These are phyloP conservation scores for Didymella arachidicola DNA, from an alignment of 2,329 filamentous ascomycete species.

Conservation along the genomic window DNA sequence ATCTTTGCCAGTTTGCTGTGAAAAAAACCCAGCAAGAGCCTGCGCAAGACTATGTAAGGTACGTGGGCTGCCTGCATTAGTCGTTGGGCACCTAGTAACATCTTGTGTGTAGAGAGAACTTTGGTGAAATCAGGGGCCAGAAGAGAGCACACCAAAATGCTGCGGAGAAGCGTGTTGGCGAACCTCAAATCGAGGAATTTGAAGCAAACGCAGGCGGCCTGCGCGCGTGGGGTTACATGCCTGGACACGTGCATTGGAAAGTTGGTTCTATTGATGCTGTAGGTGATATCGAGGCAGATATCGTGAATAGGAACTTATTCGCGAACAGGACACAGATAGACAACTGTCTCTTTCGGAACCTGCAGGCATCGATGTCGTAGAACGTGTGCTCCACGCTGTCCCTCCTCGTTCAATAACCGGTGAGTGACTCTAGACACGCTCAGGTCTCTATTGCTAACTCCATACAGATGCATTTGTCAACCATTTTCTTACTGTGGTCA, in stretches of 20 bases:
- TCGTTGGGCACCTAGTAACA: slow-evolving; percentile 14
- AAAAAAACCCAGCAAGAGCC: slow-evolving; percentile 43
- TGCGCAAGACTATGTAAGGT: slow-evolving; percentile 30
- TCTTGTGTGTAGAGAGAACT: slow-evolving; percentile 24
- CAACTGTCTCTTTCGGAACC: slow-evolving; percentile 23
- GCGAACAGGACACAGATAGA: slow-evolving; percentile 5
- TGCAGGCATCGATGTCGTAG: slow-evolving; percentile 40
- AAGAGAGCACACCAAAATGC: slow-evolving; percentile 33
- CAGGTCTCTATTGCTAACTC: slow-evolving; percentile 11
- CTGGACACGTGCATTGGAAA: slow-evolving; percentile 46
- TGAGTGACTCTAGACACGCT: slow-evolving; percentile 10
- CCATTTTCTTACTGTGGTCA: slow-evolving; percentile 56
- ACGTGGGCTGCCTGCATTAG: slow-evolving; percentile 14
- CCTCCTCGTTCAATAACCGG: slow-evolving; percentile 46
- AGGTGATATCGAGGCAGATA: neutral
- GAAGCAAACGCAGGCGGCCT: slow-evolving; percentile 38
- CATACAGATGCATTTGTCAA: slow-evolving; percentile 56
- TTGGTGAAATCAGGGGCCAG: slow-evolving; percentile 25
- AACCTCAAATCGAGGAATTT: slow-evolving; percentile 11
- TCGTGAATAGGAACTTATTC: neutral
- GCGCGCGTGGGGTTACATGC: slow-evolving; percentile 49
- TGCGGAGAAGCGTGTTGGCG: slow-evolving; percentile 11
- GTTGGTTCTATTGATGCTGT: slow-evolving; percentile 34
- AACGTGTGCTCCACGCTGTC: slow-evolving; percentile 43
- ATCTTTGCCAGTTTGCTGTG: slow-evolving; percentile 57